Base-by-base conservation (phyloP, 1,139 yeast species). In the Protomyces inundatus region DNA sequence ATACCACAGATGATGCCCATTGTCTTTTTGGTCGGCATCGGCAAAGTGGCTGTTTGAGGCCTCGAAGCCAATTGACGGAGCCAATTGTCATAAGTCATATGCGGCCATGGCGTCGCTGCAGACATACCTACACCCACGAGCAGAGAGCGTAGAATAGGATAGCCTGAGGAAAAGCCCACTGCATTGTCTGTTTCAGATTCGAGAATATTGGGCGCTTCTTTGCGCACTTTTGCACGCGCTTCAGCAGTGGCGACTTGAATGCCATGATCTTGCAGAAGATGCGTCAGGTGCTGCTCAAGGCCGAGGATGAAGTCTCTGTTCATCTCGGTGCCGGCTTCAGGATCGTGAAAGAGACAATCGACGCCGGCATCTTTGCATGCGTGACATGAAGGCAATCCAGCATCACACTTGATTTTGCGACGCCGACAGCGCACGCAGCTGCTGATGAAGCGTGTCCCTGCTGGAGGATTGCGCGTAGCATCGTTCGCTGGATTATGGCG, bases 401-500 rank as follows among this genome's bases (percentile, higher is more conserved):
- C 91, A 69, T 90, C 95, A 76, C 97, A 90, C 71, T 85, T 84
- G 65, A 89, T 83, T 74, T 90, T 90, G 71, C 89, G 86, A 64
- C 79, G 73, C 33, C 96, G 81, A 70, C 97, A 90, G 63, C 96
- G 78, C 70, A 85, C 87, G 72, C 97, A 90, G 0, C 96, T 96
- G 16, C 56, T 39, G 33, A 58, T 58, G 62, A 58, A 58, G 23
- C 62, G 40, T 16, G 62, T 58, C 6, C 62, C 62, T 6, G 62
- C 62, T 39, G 53, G 62, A 6, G 62, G 62, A 23, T 58, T 58
- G 12, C 46, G 62, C 10, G 62, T 58, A 5, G 62, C 62, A 7
- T 55, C 56, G 36, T 58, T 58, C n/a, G 62, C 62, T n/a, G 55
- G 42, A 34, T 58, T 58, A 30, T 51, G 55, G 14, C 62, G 62